Evolutionary conservation across 1,284 basidiomycete genomes (phyloP), one percentile per base, ranked within the genome.

Genomic region (Cryptococcus sp.): DNA sequence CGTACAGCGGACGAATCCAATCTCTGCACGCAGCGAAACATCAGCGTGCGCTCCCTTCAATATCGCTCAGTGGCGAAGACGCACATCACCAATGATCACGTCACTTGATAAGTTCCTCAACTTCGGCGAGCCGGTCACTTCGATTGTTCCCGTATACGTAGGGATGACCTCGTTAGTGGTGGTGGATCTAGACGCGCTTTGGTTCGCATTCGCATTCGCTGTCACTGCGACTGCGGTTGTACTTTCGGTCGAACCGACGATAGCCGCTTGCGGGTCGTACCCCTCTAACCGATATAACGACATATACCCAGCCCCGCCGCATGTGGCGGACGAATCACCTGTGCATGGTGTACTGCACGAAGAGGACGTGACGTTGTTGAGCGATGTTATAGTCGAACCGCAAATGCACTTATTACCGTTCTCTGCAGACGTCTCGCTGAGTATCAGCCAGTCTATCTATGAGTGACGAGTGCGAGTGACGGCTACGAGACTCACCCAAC

Each of bases 371-470:
- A 6, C 25, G 25, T 25, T 40, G 22, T 46, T n/a, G 4, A 23
- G 19, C 38, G 53, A 42, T 16, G 46, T 47, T 13, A 47, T 47
- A 20, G 23, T 41, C 3, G 53, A 55, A 16, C 53, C 53, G 53
- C 53, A 55, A 23, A 55, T 49, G 35, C 53, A 55, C 6, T 40
- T 47, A 11, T 49, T 55, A 6, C 53, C 53, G 22, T 55, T 55
- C 20, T 47, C 53, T 55, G n/a, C n/a, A 25, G 25, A 25, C 25
- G 25, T 25, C 3, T 6, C 3, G 25, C 25, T 25, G 25, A 25
- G 25, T 25, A 25, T 25, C 25, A 25, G 25, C 25, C 25, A n/a
- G 25, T 6, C 6, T 25, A 3, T 25, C 25, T 6, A 25, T 3
- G 25, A 6, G 3, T 25, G 25, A 25, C 6, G 25, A 25, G 25